Percentiles rank a stretch among this genome's conserved stretches.
Evolutionary conservation across 1,139 yeast species (phyloP).

Genomic region (Candida sp.): DNA sequence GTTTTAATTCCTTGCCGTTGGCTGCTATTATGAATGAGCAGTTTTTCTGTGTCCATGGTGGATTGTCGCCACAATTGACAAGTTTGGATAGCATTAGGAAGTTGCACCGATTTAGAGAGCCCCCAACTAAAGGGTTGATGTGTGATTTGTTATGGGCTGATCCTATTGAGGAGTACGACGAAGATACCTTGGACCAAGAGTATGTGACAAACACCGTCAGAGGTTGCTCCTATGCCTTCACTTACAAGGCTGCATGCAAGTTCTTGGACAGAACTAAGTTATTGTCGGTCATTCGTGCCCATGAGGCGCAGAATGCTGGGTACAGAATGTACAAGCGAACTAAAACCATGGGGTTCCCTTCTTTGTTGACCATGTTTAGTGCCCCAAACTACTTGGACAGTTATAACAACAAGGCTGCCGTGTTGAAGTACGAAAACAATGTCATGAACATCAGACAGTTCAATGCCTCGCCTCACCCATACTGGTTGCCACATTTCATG

Average conservation of each 20-base stretch:
- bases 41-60: constrained; percentile 97
- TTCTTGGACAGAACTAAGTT: constrained; percentile 83
- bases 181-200: constrained; percentile 52
- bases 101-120: constrained; percentile 86
- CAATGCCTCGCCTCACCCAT: constrained; percentile 93
- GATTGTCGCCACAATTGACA: constrained; percentile 86
- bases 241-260: constrained; percentile 83
- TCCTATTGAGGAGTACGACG: constrained; percentile 91
- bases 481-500: constrained; percentile 97
- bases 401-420: constrained; percentile 96
- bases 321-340: constrained; percentile 94
- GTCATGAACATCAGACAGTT: constrained; percentile 97
- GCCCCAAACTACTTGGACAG: constrained; percentile 97
- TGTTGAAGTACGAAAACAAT: constrained; percentile 86
- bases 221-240: constrained; percentile 92
- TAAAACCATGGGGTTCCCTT: constrained; percentile 88
- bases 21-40: constrained; percentile 96
- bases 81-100: constrained; percentile 70
- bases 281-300: constrained; percentile 89
- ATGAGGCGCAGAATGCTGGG: constrained; percentile 98
- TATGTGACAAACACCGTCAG: constrained; percentile 76
- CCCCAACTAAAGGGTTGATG: constrained; percentile 94
- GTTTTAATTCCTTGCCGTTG: constrained; percentile 88
- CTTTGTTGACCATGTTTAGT: constrained; percentile 88
- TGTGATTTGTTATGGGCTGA: constrained; percentile 98